Evolutionary conservation across 2,329 filamentous ascomycete species (phyloP).

Genomic region (Diaporthe sp.): DNA sequence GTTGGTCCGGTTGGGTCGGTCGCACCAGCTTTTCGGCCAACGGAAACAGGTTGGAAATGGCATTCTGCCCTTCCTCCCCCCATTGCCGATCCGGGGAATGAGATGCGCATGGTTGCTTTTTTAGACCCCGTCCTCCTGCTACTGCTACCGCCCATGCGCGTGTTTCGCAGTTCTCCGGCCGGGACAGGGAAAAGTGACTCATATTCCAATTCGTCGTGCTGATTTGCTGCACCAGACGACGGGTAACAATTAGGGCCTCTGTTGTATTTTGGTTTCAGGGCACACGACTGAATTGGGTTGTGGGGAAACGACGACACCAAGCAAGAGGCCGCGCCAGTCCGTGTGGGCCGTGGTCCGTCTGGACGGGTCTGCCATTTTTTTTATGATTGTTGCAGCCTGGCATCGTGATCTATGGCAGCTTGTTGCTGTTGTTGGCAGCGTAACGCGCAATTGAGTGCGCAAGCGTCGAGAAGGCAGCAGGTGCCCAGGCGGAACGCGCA

Average conservation of each 20-base stretch:
- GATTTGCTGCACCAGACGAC: constrained; percentile 25
- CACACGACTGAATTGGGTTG: constrained; percentile 13
- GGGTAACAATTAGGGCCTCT: background rate
- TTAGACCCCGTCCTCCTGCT: background rate
- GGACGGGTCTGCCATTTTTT: background rate
- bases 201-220: constrained; percentile 16
- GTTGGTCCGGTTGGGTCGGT: background rate
- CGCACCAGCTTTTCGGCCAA: constrained; percentile 6
- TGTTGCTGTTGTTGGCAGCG: background rate
- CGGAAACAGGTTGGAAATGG: constrained; percentile 3
- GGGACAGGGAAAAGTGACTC: constrained; percentile 38
- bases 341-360: background rate
- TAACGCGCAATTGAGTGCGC: constrained; percentile 25
- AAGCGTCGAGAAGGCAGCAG: constrained; percentile 10
- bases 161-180: constrained; percentile 9
- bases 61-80: background rate
- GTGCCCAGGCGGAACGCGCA: constrained; percentile 9
- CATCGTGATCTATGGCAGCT: constrained; percentile 8
- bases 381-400: background rate
- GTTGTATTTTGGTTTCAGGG: constrained; percentile 17
- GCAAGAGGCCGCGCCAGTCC: constrained; percentile 1
- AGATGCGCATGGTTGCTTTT: constrained; percentile 23
- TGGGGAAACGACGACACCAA: background rate
- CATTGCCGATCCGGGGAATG: constrained; percentile 28
- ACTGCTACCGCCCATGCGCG: background rate